Percentiles rank a stretch among this genome's conserved stretches.
These are phyloP conservation scores for Lunularia cruciata DNA, from an alignment of 225 moss, liverwort and hornwort species.

Conservation along the genomic window DNA sequence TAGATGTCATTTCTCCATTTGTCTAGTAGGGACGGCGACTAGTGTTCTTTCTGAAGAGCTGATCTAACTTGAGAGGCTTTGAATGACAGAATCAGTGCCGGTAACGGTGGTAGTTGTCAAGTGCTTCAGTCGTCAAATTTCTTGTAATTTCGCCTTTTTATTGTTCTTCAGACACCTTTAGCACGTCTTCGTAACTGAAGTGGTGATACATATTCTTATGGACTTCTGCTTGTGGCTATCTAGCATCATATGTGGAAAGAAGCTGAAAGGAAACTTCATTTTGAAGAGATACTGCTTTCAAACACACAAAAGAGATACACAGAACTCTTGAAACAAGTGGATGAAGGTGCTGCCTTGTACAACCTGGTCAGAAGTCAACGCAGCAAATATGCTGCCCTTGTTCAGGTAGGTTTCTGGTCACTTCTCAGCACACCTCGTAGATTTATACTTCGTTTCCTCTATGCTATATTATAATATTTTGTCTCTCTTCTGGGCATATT, in stretches of 20 bases:
- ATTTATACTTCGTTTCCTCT: too few species aligned
- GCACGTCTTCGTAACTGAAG: not conserved
- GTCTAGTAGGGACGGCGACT: too few species aligned
- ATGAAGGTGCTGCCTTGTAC: slow-evolving; percentile 50
- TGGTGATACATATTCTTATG: not conserved
- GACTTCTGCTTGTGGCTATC: not conserved
- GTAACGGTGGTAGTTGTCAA: too few species aligned
- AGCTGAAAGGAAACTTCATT: slow-evolving; percentile 42
- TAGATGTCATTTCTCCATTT: too few species aligned
- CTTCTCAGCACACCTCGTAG: too few species aligned
- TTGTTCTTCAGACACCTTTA: not conserved
- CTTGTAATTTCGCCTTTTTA: too few species aligned
- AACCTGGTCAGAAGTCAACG: slow-evolving; percentile 68
- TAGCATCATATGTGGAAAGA: slow-evolving; percentile 71
- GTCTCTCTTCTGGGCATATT: too few species aligned
- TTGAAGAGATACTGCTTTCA: slow-evolving; percentile 41
- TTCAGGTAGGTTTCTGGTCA: too few species aligned
- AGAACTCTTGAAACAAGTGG: slow-evolving; percentile 49
- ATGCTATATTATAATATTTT: too few species aligned
- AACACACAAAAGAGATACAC: slow-evolving; percentile 50
- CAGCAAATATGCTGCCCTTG: slow-evolving; percentile 68
- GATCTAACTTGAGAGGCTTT: too few species aligned
- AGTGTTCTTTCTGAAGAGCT: too few species aligned
- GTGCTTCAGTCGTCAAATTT: not conserved
- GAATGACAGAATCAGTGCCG: too few species aligned